Base-by-base conservation (phyloP, 768 basidiomycete species). In the Lactifluus echinatus region DNA sequence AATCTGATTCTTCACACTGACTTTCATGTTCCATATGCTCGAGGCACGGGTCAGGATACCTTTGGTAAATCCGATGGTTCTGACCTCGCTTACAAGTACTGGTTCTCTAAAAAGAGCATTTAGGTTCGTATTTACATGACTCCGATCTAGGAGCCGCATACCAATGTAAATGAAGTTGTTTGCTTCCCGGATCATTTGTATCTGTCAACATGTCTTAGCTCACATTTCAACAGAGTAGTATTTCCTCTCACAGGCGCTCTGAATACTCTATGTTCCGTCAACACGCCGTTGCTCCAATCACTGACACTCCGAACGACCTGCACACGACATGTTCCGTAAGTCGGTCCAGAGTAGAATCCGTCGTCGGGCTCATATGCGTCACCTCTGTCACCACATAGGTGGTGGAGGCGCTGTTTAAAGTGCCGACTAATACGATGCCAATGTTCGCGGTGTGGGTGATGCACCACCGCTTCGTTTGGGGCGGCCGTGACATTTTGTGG, bases 271-370 rank as follows among this genome's bases (percentile, higher is more conserved):
- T 83, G 80, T 70, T 97, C 95, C 4, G 81, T 86, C 62, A 94
- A 75, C 34, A 93, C 88, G 2, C 94, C 95, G 64, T 93, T 90
- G 65, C 85, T 89, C 95, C 95, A 99, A 71, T 97, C 95, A 1
- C 78, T 83, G 21, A 93, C 88, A 59, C 87, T 90, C 53, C 95
- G 80, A 42, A 91, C 78, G 15, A 80, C 91, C 74, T 97, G 92
- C 17, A 92, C 85, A 33, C 74, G 74, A 66, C 85, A 86, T 8
- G 75, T 76, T 2, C 79, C 79, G 29, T 78, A 73, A 24, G 76
- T 77, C 7, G 72, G 64, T 14, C 68, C 70, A 2, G 70, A 61
- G 58, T 82, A 80, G 15, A 69, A 29, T 5, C 19, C 11, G 23
- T 47, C 66, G n/a, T 73, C 68, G 12, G 68, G 66, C 12, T 78